Percentiles rank a stretch among this genome's conserved stretches.
phyloP scores from a whole-genome alignment of 192 early-diverging fungal species.

The Coemansia sp. region DNA sequence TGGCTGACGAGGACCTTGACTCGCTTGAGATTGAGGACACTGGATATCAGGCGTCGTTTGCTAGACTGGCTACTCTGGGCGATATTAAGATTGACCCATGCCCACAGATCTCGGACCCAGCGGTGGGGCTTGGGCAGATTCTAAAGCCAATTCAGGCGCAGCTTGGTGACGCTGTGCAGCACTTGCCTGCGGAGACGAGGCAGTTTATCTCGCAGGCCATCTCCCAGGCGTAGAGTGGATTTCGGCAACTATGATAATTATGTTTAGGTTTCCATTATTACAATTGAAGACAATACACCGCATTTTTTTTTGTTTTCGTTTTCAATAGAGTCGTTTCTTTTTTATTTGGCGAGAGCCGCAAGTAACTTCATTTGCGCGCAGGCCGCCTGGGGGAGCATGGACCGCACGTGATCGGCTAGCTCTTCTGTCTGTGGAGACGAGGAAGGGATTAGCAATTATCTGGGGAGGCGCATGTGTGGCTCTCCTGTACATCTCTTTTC shows the following conservation, averaged over 20 bases:
- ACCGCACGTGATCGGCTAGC: conserved; percentile 6
- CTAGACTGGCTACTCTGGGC: conserved; percentile 72
- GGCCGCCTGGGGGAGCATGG: conserved; percentile 2
- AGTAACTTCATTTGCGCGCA: conserved; percentile 6
- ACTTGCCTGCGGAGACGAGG: conserved; percentile 20
- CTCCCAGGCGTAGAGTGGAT: background rate
- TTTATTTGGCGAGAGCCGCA: background rate
- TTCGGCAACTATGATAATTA: background rate
- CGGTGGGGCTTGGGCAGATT: conserved; percentile 28
- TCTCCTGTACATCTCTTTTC: background rate
- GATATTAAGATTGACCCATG: conserved; percentile 69
- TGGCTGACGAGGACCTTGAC: conserved; percentile 65
- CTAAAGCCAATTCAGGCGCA: conserved; percentile 31
- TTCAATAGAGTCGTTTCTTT: background rate
- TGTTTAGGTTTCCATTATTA: background rate
- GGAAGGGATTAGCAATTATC: background rate
- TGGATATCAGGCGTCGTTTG: conserved; percentile 84
- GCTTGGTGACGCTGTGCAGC: conserved; percentile 20
- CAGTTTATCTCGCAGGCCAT: conserved; percentile 27
- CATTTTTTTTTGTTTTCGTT: background rate
- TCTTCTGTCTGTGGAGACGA: background rate
- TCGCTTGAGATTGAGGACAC: conserved; percentile 78
- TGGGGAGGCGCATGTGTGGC: conserved; percentile 1
- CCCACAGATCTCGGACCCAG: conserved; percentile 53
- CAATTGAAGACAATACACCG: conserved; percentile 1